A percentile compares a stretch with the other conserved stretches of the same genome.
Evolutionary conservation across 2,329 filamentous ascomycete genomes (phyloP).

Genomic region (Stagonosporopsis rhizophila): DNA sequence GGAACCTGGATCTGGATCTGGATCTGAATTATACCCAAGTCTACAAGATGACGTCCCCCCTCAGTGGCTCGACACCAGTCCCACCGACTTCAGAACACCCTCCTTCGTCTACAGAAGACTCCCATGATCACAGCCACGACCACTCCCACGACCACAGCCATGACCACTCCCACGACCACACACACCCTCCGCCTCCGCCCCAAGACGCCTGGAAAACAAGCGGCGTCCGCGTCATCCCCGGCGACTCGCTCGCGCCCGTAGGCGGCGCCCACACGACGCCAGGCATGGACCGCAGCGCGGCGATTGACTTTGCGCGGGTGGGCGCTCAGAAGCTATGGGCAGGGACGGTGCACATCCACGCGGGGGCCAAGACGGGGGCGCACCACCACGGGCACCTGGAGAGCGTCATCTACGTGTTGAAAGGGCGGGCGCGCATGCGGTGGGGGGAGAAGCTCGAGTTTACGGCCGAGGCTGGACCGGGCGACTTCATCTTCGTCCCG

Average conservation of each 20-base stretch:
- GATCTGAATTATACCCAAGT: too few relatives aligned
- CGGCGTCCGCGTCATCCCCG: slow-evolving; percentile 16
- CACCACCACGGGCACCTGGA: slow-evolving; percentile 19
- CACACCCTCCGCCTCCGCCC: background rate
- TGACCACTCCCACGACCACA: background rate
- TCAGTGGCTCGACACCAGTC: slow-evolving; percentile 14
- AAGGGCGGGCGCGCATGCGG: slow-evolving; percentile 17
- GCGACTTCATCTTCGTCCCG: slow-evolving; percentile 21
- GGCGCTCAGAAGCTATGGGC: slow-evolving; percentile 19
- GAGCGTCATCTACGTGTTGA: slow-evolving; percentile 15
- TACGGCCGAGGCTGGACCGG: slow-evolving; percentile 15
- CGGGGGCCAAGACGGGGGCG: slow-evolving; percentile 15
- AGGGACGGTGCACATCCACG: slow-evolving; percentile 18
- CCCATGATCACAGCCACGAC: background rate
- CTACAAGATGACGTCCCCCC: slow-evolving; percentile 6
- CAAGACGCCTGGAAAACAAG: slow-evolving; percentile 18
- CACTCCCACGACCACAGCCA: background rate
- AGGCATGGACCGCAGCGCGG: slow-evolving; percentile 15
- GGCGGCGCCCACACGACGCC: slow-evolving; percentile 12
- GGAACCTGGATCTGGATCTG: too few relatives aligned
- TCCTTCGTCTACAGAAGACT: background rate
- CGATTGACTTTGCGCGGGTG: slow-evolving; percentile 13
- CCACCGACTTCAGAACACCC: slow-evolving; percentile 11
- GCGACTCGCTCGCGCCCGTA: background rate
- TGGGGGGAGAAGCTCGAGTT: slow-evolving; percentile 18